phyloP scores from a whole-genome alignment of 164 flowering plant species.

The Vitis rotundifolia region DNA sequence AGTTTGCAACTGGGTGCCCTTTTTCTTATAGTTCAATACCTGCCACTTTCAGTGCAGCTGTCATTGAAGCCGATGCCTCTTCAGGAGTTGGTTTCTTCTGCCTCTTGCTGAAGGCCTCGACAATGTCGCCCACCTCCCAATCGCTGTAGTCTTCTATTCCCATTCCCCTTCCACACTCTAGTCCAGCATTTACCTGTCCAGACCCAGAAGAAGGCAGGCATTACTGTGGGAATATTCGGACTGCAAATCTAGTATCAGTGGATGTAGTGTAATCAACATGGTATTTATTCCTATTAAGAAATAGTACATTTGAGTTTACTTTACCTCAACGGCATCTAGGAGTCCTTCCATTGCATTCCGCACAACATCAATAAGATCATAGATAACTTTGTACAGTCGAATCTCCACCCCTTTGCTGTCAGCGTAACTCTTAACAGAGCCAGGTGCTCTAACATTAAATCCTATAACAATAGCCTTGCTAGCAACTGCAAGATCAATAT shows the following conservation, averaged over 20 bases:
- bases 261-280: too few species aligned
- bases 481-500: constrained; percentile 87
- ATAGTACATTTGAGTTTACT: not conserved
- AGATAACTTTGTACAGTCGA: constrained; percentile 78
- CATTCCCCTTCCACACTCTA: constrained; percentile 83
- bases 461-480: constrained; percentile 81
- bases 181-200: constrained; percentile 71
- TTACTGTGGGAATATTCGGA: too few species aligned
- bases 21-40: constrained; percentile 33
- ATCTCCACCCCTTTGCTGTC: constrained; percentile 74
- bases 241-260: too few species aligned
- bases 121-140: constrained; percentile 69
- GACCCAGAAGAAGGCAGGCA: not conserved
- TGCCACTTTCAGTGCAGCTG: constrained; percentile 66
- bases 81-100: constrained; percentile 86
- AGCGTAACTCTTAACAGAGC: constrained; percentile 78
- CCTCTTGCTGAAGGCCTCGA: constrained; percentile 70
- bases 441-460: constrained; percentile 80
- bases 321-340: constrained; percentile 80
- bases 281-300: too few species aligned
- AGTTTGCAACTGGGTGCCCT: not conserved
- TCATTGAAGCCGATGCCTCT: constrained; percentile 87
- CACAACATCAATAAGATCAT: constrained; percentile 87
- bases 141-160: constrained; percentile 70
- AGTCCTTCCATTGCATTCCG: constrained; percentile 96